A percentile compares a stretch with the other conserved stretches of the same genome.
phyloP scores from a whole-genome alignment of 306 rosid genomes.

The Castanea crenata region DNA sequence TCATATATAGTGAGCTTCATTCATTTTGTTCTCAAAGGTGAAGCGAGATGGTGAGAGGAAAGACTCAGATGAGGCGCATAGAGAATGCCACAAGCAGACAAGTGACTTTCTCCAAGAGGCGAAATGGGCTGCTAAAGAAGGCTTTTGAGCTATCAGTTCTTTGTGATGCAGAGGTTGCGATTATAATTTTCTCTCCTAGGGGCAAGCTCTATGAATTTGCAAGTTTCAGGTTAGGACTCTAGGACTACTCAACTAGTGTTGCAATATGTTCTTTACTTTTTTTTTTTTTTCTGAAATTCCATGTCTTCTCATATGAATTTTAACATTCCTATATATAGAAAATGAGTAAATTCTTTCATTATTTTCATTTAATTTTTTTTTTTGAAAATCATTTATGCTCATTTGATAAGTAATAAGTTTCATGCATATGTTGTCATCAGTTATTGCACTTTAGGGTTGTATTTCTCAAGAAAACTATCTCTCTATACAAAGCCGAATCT shows the following conservation, averaged over 20 bases:
- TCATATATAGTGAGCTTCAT: not conserved
- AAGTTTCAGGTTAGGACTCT: constrained; percentile 37
- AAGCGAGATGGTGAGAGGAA: constrained; percentile 80
- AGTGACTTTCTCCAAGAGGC: constrained; percentile 81
- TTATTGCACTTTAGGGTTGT: not conserved
- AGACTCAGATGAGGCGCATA: constrained; percentile 81
- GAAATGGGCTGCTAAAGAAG: constrained; percentile 81
- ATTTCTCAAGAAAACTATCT: not conserved
- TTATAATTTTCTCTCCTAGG: constrained; percentile 47
- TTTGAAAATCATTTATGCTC: not conserved
- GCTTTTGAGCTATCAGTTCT: constrained; percentile 88
- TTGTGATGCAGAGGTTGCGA: constrained; percentile 64
- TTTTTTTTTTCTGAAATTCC: not conserved
- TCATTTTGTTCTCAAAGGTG: not conserved
- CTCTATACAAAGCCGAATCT: not conserved
- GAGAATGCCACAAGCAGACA: constrained; percentile 93
- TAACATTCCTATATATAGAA: not conserved
- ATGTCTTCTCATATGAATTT: not conserved
- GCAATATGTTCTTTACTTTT: not conserved
- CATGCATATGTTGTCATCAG: not conserved
- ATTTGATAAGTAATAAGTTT: not conserved
- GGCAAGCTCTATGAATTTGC: constrained; percentile 59
- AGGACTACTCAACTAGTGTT: not conserved
- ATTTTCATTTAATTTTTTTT: too few species aligned
- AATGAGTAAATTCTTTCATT: not conserved